A percentile compares a stretch with the other conserved stretches of the same genome.
Evolutionary conservation across 1,284 basidiomycete genomes (phyloP).

Genomic region (Cystobasidium sp.): DNA sequence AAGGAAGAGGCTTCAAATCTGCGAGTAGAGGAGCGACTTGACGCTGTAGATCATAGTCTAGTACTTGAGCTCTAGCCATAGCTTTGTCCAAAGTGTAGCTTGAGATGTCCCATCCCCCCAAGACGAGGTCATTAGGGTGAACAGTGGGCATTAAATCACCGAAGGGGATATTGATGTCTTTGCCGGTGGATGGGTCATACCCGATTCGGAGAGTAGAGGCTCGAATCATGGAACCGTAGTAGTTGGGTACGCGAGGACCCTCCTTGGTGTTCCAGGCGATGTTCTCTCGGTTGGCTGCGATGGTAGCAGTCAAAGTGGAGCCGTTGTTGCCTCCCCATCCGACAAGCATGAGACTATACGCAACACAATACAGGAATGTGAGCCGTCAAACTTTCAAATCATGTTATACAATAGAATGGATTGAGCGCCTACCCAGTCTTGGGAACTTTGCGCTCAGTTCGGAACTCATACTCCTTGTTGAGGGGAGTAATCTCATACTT

Average conservation of each 20-base stretch:
- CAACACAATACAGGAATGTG: too few relatives aligned
- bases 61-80: constrained; percentile 90
- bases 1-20: constrained; percentile 82
- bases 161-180: constrained; percentile 91
- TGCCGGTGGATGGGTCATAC: constrained; percentile 76
- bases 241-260: constrained; percentile 92
- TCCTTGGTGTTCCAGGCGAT: constrained; percentile 95
- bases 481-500: constrained; percentile 76
- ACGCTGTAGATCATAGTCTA: constrained; percentile 96
- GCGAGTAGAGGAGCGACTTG: constrained; percentile 88
- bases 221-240: constrained; percentile 82
- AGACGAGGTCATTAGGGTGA: constrained; percentile 96
- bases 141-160: constrained; percentile 96
- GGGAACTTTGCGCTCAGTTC: constrained; percentile 81
- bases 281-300: constrained; percentile 94
- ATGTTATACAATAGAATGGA: too few relatives aligned
- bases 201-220: constrained; percentile 94
- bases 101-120: constrained; percentile 98
- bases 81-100: constrained; percentile 82
- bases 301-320: constrained; percentile 88
- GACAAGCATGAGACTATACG: constrained; percentile 91
- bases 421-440: constrained; percentile 95
- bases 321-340: constrained; percentile 98
- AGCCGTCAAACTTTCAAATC: too few relatives aligned
- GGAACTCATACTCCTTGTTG: constrained; percentile 82